Base-by-base conservation (phyloP, 208 protist genomes). In the Leishmania mexicana region DNA sequence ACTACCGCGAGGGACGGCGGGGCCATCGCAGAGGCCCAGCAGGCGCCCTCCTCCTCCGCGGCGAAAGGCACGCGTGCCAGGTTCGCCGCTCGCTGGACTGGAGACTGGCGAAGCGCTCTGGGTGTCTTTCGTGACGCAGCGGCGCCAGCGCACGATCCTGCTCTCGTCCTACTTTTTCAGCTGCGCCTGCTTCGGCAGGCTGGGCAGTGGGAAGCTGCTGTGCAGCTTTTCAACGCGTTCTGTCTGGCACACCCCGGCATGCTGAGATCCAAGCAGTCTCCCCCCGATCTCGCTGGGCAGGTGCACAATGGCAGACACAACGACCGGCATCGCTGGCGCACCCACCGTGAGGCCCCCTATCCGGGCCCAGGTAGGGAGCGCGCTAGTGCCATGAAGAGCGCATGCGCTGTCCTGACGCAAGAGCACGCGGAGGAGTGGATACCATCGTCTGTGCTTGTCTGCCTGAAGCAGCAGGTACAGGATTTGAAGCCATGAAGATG, bases 101-200 rank as follows among this genome's bases (percentile, higher is more conserved):
- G 70, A 74, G 75, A 73, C 19, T 86, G 83, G 83, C 53, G 53
- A 13, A 70, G 71, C 13, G 85, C 85, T 7, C 84, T 94, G 54
- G 83, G 70, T 35, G 75, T 79, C 17, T 88, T 94, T 47, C 65
- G 62, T 0, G 64, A 80, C 19, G 84, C 88, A 35, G 65, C 70
- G 15, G 28, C 70, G 0, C 62, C 76, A 40, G 47, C 73, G 6
- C 54, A 64, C 21, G 75, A 92, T 71, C 80, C 80, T 54, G 78
- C 81, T 17, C 83, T 90, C 11, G 77, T 89, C 28, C 78, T 91
- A 10, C 87, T 92, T 45, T 94, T 91, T 70, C 45, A 87, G 53
- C 80, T 94, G 24, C 88, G 87, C 21, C 83, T 87, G 24, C 79
- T 94, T 31, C 88, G 83, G 3, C 83, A 86, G 75, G 74, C 58